A percentile compares a stretch with the other conserved stretches of the same genome.
phyloP scores from a whole-genome alignment of 768 basidiomycete genomes.

The Naganishia vishniacii region DNA sequence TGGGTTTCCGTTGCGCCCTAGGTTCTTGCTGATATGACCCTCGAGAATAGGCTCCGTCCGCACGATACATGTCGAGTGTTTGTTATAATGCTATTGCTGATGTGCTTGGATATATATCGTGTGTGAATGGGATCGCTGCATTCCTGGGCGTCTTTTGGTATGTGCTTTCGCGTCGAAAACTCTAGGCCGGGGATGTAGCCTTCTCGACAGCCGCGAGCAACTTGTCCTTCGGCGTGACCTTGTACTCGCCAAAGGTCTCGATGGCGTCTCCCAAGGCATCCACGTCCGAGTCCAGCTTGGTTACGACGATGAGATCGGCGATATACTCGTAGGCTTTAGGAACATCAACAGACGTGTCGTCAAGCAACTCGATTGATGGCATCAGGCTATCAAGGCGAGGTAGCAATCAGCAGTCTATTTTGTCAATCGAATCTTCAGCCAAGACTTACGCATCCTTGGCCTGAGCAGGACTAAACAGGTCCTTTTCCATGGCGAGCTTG shows the following conservation, averaged over 20 bases:
- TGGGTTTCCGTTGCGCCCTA: neutral
- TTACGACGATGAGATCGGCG: conserved; percentile 59
- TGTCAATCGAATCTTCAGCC: conserved; percentile 24
- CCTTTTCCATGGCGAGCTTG: conserved; percentile 58
- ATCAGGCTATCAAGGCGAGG: conserved; percentile 55
- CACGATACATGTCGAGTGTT: conserved; percentile 9
- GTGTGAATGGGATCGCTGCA: neutral
- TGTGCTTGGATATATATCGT: conserved; percentile 9
- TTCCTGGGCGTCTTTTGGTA: neutral
- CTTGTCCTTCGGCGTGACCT: conserved; percentile 49
- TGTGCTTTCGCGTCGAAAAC: neutral
- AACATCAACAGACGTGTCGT: conserved; percentile 83
- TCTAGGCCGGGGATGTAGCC: neutral
- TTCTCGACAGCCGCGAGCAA: conserved; percentile 32
- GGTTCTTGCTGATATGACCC: conserved; percentile 14
- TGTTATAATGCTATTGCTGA: neutral
- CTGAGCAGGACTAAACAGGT: conserved; percentile 56
- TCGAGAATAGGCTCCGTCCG: neutral
- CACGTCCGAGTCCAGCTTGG: conserved; percentile 41
- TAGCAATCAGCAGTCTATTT: neutral
- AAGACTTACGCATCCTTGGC: conserved; percentile 55
- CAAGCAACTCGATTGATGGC: conserved; percentile 67
- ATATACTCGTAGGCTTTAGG: conserved; percentile 76
- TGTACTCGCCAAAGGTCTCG: conserved; percentile 47
- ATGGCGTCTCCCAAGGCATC: conserved; percentile 44